Evolutionary conservation across 805 yeast genomes (phyloP), one percentile per base, ranked within the genome.

Genomic region (Candida verbasci): DNA sequence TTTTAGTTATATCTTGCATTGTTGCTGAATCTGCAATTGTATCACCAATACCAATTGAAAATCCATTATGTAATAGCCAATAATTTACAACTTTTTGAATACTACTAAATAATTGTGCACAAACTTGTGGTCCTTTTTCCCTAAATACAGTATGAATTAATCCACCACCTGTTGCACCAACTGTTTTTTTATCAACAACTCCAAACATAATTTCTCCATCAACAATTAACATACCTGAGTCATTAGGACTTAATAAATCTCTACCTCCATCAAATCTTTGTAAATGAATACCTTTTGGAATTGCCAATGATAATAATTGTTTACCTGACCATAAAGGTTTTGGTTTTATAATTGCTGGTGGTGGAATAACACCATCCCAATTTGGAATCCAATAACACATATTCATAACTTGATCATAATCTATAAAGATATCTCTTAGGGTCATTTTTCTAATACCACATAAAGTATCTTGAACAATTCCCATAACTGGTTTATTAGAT

Each of bases 31-130:
- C 98, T 33, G 98, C 98, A 68, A 93, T 94, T 3, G 98, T 93
- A 65, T 93, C 99, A 72, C 99, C 99, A 64, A 93, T 93, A 76
- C 99, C 99, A 51, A 94, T 94, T 9, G 97, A 91, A 67, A 93
- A 93, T 42, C 98, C 97, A 52, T 86, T 86, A 58, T 94, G 98
- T 37, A 93, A 72, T 42, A 93, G 72, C 99, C 98, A 93, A 61
- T 75, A 93, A 63, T 93, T 93, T 27, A 89, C 96, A 41, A 93
- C 94, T 55, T 88, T 91, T 63, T 93, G 99, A 42, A 91, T 77
- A 49, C 86, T 84, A 57, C 96, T 87, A 55, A 93, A 89, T 54
- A 93, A 74, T 50, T 78, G 82, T 8, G 97, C 93, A 71, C 97
- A 87, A 3, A 81, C 77, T 44, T 77, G 70, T 9, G 97, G 89